Conservation (phyloP, 176 grass and related monocot genomes). For the Echinochloa phyllopogon region DNA sequence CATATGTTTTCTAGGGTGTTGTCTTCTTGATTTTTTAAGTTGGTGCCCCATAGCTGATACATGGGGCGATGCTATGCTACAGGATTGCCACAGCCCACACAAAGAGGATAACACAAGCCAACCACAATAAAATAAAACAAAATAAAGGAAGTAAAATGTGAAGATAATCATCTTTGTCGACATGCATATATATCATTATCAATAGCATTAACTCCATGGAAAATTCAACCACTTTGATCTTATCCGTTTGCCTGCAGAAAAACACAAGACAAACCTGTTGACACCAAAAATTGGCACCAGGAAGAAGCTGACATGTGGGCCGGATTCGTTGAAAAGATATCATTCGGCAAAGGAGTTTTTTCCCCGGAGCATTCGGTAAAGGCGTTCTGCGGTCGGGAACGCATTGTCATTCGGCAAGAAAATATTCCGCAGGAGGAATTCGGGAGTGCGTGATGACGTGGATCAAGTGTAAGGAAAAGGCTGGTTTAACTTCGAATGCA, state of each 20-base stretch:
- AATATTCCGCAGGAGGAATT: too few species aligned
- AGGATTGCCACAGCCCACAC: neutral
- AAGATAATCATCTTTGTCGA: slow-evolving; percentile 25
- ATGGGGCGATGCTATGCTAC: neutral
- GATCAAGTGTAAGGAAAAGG: too few species aligned
- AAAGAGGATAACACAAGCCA: slow-evolving; percentile 34
- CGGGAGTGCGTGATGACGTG: too few species aligned
- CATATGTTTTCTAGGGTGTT: neutral
- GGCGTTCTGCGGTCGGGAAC: too few species aligned
- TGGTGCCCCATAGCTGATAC: neutral
- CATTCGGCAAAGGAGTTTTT: too few species aligned
- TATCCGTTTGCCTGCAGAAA: slow-evolving; percentile 26
- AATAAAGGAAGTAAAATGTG: too few species aligned
- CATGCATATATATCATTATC: neutral
- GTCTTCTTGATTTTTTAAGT: neutral
- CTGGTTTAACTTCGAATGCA: too few species aligned
- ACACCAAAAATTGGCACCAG: too few species aligned
- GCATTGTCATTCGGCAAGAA: too few species aligned
- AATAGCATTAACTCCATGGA: neutral
- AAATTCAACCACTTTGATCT: slow-evolving; percentile 20
- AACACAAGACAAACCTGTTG: neutral
- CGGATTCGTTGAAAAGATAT: too few species aligned
- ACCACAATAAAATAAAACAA: neutral
- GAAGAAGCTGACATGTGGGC: too few species aligned
- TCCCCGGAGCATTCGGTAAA: too few species aligned